Evolutionary conservation across 768 basidiomycete genomes (phyloP).

Genomic region (Rickenella mellea): DNA sequence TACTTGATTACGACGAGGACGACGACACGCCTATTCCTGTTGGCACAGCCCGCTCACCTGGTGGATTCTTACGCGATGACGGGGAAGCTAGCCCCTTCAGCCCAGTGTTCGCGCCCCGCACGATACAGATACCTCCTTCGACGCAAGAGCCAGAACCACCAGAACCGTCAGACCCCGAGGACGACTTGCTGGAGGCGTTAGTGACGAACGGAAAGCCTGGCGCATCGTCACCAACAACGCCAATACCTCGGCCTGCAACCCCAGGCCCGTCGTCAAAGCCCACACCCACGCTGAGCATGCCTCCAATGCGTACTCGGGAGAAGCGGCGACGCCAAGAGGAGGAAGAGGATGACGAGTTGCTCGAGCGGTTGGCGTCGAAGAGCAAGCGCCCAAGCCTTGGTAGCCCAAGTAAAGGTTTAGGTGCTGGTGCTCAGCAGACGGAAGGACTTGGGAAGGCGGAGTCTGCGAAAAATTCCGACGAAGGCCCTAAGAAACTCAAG

Average conservation of each 20-base stretch:
- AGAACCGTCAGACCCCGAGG: slow-evolving; percentile 36
- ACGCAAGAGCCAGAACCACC: slow-evolving; percentile 23
- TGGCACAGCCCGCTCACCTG: slow-evolving; percentile 13
- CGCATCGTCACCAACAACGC: slow-evolving; percentile 9
- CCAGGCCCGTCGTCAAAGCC: slow-evolving; percentile 13
- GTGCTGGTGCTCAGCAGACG: background rate
- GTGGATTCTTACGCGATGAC: slow-evolving; percentile 3
- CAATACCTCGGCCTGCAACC: slow-evolving; percentile 9
- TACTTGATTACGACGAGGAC: slow-evolving; percentile 74
- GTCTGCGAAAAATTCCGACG: slow-evolving; percentile 37
- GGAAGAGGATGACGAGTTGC: slow-evolving; percentile 60
- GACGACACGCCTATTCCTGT: slow-evolving; percentile 41
- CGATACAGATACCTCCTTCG: slow-evolving; percentile 23
- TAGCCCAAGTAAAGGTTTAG: background rate
- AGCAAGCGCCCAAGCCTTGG: slow-evolving; percentile 19
- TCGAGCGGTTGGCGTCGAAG: slow-evolving; percentile 52
- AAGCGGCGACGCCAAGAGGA: slow-evolving; percentile 60
- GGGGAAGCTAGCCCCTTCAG: slow-evolving; percentile 6
- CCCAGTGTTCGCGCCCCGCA: slow-evolving; percentile 24
- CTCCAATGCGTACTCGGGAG: slow-evolving; percentile 43
- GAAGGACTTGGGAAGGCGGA: slow-evolving; percentile 12
- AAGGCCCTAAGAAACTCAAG: slow-evolving; percentile 64
- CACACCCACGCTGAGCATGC: slow-evolving; percentile 29
- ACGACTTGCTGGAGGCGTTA: slow-evolving; percentile 47
- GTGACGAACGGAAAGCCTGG: slow-evolving; percentile 25